Evolutionary conservation across 345 rosid genomes (phyloP), one percentile per base, ranked within the genome.

Genomic region (Angophora floribunda): DNA sequence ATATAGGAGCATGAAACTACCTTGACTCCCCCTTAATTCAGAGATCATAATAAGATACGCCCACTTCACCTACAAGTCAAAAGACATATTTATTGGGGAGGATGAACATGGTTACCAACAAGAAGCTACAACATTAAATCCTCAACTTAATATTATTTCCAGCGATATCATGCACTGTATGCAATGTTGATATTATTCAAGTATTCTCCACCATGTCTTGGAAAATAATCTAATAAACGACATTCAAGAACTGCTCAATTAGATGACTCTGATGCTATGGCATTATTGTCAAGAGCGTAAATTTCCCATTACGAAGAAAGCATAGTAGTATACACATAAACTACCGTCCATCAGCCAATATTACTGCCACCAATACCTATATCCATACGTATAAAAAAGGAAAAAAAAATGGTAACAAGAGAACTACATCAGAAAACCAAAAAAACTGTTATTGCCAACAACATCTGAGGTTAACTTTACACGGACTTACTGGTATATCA

Each of bases 31-130:
- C 93, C 98, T 94, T 94, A 94, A 95, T 95, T 97, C 99, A 97
- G 99, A 94, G 99, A 95, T 95, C 97, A 95, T 96, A 92, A 95
- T 93, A 96, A 96, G 95, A 95, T 86, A 97, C 96, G 98, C 94
- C 99, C 96, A 95, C 94, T 93, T 98, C 96, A 96, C 99, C 99
- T 98, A 98, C 99, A 98, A 98, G 95, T 92, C 88, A 96, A 94
- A 98, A 97, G 96, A 95, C 94, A 96, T 92, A 94, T 95, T 96
- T 90, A 97, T 93, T 96, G 92, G 96, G 97, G 93, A 95, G 96
- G 86, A 93, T 89, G 93, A 93, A 95, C 92, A 93, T 92, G 90
- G 92, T 93, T 95, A 93, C 95, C 93, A 93, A 87, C 85, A 94
- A 90, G 89, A 90, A 87, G 89, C 93, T 91, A 87, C 91, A 86